Percentiles rank a stretch among this genome's conserved stretches.
Conservation (phyloP, 2,329 filamentous ascomycete genomes). For the Neodidymelliopsis sp. region DNA sequence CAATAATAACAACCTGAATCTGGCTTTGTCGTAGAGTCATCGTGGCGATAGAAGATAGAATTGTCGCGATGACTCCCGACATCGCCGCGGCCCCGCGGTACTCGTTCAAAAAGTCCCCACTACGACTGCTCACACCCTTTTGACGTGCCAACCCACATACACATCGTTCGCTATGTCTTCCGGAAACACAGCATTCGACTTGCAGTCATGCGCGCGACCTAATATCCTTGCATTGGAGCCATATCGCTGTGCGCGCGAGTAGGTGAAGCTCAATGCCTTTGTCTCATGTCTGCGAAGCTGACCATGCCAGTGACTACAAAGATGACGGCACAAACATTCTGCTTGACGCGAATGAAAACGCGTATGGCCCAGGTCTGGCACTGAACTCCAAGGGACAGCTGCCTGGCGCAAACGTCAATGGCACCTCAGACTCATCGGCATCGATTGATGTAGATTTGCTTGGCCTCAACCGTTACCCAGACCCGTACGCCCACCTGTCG, state of each 20-base stretch:
- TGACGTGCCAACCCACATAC: conserved; percentile 6
- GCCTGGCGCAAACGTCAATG: conserved; percentile 52
- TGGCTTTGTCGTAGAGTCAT: conserved; percentile 11
- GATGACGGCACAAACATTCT: conserved; percentile 96
- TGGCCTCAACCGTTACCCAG: conserved; percentile 91
- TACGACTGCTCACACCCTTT: conserved; percentile 1
- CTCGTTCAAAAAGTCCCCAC: conserved; percentile 39
- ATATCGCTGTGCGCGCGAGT: conserved; percentile 63
- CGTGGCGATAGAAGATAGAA: conserved; percentile 3
- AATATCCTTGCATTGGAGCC: conserved; percentile 62
- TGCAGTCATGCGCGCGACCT: conserved; percentile 59
- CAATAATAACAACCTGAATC: background rate
- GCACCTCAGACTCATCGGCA: conserved; percentile 33
- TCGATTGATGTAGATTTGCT: conserved; percentile 75
- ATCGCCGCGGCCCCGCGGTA: conserved; percentile 31
- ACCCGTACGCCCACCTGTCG: conserved; percentile 65
- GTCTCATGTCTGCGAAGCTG: conserved; percentile 8
- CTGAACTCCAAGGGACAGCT: conserved; percentile 59
- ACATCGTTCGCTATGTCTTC: conserved; percentile 32
- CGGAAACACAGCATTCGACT: conserved; percentile 52
- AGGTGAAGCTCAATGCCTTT: conserved; percentile 38
- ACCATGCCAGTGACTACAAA: conserved; percentile 83
- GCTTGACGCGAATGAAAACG: conserved; percentile 97
- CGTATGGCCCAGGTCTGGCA: conserved; percentile 82
- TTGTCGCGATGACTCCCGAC: conserved; percentile 27